Evolutionary conservation across 164 flowering plant species (phyloP).

Genomic region (Liriodendron chinense): DNA sequence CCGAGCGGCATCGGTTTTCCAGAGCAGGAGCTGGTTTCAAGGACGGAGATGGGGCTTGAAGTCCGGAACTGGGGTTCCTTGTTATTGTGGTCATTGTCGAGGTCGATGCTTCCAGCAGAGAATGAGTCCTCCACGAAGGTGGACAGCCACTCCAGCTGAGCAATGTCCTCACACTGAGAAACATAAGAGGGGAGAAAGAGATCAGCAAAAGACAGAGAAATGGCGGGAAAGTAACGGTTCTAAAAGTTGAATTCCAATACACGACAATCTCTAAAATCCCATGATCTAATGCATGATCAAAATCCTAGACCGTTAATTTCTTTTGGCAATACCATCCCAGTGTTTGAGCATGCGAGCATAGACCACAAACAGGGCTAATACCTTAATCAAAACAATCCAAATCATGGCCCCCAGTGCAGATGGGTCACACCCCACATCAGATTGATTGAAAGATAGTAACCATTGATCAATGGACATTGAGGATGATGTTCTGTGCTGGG

Average conservation of each 20-base stretch:
- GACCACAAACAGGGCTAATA: too few relatives aligned
- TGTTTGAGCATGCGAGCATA: too few relatives aligned
- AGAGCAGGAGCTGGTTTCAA: conserved; percentile 75
- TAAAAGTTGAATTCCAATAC: too few relatives aligned
- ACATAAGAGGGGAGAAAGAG: too few relatives aligned
- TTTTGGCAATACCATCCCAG: too few relatives aligned
- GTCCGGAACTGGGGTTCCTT: conserved; percentile 46
- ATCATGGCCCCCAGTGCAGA: neutral
- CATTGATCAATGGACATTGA: neutral
- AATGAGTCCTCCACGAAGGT: conserved; percentile 88
- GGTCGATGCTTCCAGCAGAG: conserved; percentile 51
- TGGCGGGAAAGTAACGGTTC: too few relatives aligned
- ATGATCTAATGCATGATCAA: too few relatives aligned
- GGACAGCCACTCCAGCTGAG: conserved; percentile 89
- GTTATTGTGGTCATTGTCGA: conserved; percentile 25
- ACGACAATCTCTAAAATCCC: too few relatives aligned
- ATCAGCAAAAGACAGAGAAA: too few relatives aligned
- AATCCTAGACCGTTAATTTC: too few relatives aligned
- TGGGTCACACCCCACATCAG: neutral
- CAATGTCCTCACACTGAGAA: conserved; percentile 83
- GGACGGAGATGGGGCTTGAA: conserved; percentile 81
- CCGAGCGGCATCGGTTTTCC: conserved; percentile 38
- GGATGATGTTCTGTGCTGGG: neutral
- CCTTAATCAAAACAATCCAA: neutral
- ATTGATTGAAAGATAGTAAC: neutral